Evolutionary conservation across 352 stramenopile species (phyloP).

Genomic region (Phytopythium mirpurense): DNA sequence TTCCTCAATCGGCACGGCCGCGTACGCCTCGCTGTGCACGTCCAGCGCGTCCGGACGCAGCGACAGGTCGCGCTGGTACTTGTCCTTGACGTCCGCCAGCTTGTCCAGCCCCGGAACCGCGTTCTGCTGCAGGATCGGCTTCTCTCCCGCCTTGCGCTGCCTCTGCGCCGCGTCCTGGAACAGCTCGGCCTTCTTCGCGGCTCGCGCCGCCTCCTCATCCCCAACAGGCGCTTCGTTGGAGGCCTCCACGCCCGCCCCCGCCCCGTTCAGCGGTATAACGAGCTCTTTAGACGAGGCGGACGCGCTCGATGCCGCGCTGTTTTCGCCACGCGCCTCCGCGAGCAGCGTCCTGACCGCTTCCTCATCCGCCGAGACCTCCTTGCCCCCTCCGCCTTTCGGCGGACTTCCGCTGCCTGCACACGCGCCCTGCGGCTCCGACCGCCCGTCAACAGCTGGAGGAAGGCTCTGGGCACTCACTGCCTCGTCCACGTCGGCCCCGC

Average conservation of each 20-base stretch:
- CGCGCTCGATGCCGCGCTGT: not conserved
- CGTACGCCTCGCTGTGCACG: conserved; percentile 82
- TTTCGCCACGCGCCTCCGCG: conserved; percentile 22
- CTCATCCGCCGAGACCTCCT: conserved; percentile 27
- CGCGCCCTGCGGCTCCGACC: not conserved
- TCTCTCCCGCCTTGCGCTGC: conserved; percentile 10
- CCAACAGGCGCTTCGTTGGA: conserved; percentile 5
- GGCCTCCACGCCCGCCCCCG: not conserved
- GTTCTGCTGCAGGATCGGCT: conserved; percentile 74
- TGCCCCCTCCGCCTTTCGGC: not conserved
- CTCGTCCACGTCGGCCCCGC: not conserved
- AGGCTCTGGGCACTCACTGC: not conserved
- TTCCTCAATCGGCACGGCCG: conserved; percentile 89
- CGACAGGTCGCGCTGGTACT: conserved; percentile 82
- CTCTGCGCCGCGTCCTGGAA: conserved; percentile 25
- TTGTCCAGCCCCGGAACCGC: conserved; percentile 57
- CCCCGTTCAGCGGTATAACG: conserved; percentile 45
- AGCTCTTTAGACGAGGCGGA: conserved; percentile 17
- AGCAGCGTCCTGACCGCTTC: conserved; percentile 33
- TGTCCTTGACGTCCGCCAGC: conserved; percentile 68
- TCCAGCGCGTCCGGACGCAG: conserved; percentile 75
- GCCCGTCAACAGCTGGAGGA: not conserved
- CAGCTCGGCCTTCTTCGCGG: conserved; percentile 26
- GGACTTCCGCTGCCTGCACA: not conserved
- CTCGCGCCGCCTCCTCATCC: conserved; percentile 8